Evolutionary conservation across 2,329 filamentous ascomycete genomes (phyloP).

Genomic region (Fusarium sp.): DNA sequence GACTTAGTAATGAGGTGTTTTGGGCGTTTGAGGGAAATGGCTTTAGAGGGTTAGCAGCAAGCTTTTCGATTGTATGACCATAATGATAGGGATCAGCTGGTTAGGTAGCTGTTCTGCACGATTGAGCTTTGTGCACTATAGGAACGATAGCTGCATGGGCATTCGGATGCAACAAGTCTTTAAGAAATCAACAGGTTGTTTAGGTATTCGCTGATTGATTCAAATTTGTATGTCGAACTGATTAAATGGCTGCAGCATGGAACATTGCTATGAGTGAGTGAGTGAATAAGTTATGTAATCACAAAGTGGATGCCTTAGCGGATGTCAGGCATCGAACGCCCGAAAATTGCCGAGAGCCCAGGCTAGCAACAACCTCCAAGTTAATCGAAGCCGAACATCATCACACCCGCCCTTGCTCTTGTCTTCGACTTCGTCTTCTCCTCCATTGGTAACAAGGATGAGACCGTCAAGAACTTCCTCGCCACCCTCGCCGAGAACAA

Average conservation of each 20-base stretch:
- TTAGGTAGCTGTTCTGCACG: constrained; percentile 11
- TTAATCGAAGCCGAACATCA: constrained; percentile 47
- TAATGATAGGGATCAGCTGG: constrained; percentile 33
- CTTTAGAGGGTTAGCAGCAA: constrained; percentile 18
- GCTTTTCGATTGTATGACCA: constrained; percentile 41
- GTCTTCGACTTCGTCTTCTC: constrained; percentile 39
- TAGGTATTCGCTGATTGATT: not conserved
- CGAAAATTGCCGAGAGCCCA: constrained; percentile 58
- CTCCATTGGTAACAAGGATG: constrained; percentile 73
- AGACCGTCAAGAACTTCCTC: constrained; percentile 95
- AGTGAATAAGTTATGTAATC: constrained; percentile 48
- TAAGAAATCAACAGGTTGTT: not conserved
- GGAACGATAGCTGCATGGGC: constrained; percentile 1
- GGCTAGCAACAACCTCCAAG: constrained; percentile 53
- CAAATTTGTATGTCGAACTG: not conserved
- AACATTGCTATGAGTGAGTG: not conserved
- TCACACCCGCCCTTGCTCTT: constrained; percentile 26
- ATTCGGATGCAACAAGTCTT: not conserved
- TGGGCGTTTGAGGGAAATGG: constrained; percentile 31
- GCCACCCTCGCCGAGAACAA: constrained; percentile 94
- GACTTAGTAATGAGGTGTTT: constrained; percentile 39
- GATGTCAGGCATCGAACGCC: constrained; percentile 56
- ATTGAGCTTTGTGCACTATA: constrained; percentile 2
- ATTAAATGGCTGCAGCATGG: not conserved
- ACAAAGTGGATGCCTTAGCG: constrained; percentile 55